These are phyloP conservation scores for Tricholoma matsutake DNA, from an alignment of 768 basidiomycete genomes.

Conservation along the genomic window DNA sequence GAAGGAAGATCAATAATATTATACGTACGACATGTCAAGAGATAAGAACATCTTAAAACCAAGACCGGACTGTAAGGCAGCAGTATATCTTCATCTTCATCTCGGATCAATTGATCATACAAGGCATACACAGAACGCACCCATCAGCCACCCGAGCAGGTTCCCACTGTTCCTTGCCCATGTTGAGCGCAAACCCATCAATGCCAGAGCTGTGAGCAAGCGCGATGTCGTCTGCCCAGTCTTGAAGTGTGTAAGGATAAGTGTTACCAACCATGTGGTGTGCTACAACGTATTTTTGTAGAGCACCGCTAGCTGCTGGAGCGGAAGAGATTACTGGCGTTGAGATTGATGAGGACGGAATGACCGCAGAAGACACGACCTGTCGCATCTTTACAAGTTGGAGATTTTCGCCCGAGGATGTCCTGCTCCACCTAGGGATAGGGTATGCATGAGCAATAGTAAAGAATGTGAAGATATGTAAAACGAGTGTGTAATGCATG, in stretches of 20 bases:
- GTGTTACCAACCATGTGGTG: conserved; percentile 70
- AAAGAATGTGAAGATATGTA: conserved; percentile 7
- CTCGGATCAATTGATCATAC: neutral
- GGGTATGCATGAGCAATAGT: conserved; percentile 5
- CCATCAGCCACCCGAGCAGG: conserved; percentile 59
- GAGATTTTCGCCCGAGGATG: neutral
- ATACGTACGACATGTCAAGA: conserved; percentile 70
- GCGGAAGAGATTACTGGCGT: neutral
- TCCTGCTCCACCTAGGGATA: conserved; percentile 1
- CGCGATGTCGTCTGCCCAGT: conserved; percentile 49
- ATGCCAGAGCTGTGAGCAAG: conserved; percentile 58
- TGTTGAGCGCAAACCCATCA: conserved; percentile 71
- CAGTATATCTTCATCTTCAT: conserved; percentile 42
- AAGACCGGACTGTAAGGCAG: conserved; percentile 48
- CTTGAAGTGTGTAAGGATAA: conserved; percentile 52
- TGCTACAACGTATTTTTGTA: conserved; percentile 48
- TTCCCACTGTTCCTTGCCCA: conserved; percentile 65
- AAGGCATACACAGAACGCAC: conserved; percentile 31
- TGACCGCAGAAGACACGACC: neutral
- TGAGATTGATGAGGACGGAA: neutral
- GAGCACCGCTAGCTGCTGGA: conserved; percentile 10
- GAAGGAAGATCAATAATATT: neutral
- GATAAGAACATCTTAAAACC: conserved; percentile 75
- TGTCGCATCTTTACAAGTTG: neutral
- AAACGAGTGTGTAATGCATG: conserved; percentile 8